Conservation (phyloP, 1,139 yeast genomes). For the Nakaseomyces glabratus region DNA sequence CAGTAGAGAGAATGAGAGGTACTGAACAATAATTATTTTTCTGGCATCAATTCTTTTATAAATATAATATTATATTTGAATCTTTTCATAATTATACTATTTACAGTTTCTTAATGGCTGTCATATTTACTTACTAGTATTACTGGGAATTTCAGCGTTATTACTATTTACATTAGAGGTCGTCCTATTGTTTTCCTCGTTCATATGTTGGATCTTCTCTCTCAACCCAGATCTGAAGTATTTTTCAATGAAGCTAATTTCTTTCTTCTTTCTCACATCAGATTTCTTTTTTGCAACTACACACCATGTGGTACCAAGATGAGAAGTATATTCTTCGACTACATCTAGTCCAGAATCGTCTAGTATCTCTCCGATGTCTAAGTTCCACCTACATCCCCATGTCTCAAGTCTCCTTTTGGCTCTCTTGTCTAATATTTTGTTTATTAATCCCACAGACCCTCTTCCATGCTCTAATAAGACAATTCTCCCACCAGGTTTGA, state of each 20-base stretch:
- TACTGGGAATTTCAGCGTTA: too few relatives aligned
- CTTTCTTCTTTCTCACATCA: constrained; percentile 44
- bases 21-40: not conserved
- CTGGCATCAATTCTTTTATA: not conserved
- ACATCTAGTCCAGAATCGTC: constrained; percentile 79
- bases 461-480: constrained; percentile 88
- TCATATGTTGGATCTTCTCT: constrained; percentile 15
- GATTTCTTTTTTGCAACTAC: constrained; percentile 65
- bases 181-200: constrained; percentile 2
- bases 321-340: constrained; percentile 69
- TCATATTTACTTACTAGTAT: too few relatives aligned
- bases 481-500: constrained; percentile 87
- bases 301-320: constrained; percentile 93
- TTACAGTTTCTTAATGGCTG: not conserved
- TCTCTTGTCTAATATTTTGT: constrained; percentile 70
- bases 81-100: constrained; percentile 1
- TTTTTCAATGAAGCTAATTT: constrained; percentile 40
- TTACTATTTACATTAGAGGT: too few relatives aligned
- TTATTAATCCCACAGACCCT: constrained; percentile 68
- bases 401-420: constrained; percentile 76
- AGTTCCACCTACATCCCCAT: constrained; percentile 98
- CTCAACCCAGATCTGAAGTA: constrained; percentile 31
- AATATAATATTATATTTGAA: not conserved
- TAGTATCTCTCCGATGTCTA: constrained; percentile 80
- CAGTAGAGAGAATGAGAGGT: constrained; percentile 67